Conservation (phyloP, 2,329 filamentous ascomycete species). For the Myriosclerotinia curreyana region DNA sequence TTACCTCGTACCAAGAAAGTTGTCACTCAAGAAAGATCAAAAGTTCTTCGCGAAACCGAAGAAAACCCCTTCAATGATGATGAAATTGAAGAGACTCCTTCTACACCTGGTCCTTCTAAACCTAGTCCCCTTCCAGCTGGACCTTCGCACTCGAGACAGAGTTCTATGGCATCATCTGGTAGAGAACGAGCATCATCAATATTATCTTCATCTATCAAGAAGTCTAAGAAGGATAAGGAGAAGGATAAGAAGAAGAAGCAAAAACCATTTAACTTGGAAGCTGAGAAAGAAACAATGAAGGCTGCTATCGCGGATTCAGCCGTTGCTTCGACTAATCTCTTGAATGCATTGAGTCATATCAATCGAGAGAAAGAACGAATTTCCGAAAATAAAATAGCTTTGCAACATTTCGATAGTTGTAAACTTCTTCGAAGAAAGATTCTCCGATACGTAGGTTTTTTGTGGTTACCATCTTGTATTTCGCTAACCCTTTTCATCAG, state of each 20-base stretch:
- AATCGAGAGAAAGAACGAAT: conserved; percentile 87
- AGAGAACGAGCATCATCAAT: conserved; percentile 28
- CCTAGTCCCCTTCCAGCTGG: conserved; percentile 20
- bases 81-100: conserved; percentile 51
- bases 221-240: conserved; percentile 41
- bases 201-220: conserved; percentile 38
- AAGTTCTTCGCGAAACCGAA: conserved; percentile 78
- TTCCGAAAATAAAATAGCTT: conserved; percentile 74
- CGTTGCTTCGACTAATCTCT: conserved; percentile 85
- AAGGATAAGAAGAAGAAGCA: conserved; percentile 54
- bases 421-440: conserved; percentile 82
- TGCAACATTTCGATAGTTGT: conserved; percentile 78
- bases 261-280: conserved; percentile 75
- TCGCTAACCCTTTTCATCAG: conserved; percentile 40
- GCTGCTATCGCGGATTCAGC: conserved; percentile 85
- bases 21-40: conserved; percentile 73
- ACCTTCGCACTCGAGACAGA: conserved; percentile 28
- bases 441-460: conserved; percentile 66
- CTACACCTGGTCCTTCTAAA: conserved; percentile 19
- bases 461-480: not conserved
- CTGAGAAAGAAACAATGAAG: conserved; percentile 83
- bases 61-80: conserved; percentile 66
- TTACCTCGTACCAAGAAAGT: conserved; percentile 66
- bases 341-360: conserved; percentile 83
- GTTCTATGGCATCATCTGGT: conserved; percentile 24